Evolutionary conservation across 331 rosid genomes (phyloP).

Genomic region (Acacia concinna): DNA sequence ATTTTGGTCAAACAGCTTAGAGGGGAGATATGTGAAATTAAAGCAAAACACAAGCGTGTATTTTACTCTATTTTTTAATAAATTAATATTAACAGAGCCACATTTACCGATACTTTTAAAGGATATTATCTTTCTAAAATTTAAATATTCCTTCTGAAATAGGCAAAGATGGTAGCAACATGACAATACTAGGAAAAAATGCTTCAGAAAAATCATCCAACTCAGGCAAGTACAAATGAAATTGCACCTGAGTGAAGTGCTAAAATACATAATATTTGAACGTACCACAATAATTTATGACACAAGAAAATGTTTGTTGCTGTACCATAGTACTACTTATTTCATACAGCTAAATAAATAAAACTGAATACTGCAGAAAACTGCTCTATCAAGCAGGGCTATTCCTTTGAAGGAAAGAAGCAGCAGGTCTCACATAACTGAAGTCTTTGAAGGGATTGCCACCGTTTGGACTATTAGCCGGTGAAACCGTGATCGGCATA

Average conservation of each 20-base stretch:
- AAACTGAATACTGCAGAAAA: background rate
- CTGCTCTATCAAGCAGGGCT: slow-evolving; percentile 34
- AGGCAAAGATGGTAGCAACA: background rate
- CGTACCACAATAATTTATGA: too few relatives aligned
- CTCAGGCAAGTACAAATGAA: background rate
- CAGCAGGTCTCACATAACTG: slow-evolving; percentile 78
- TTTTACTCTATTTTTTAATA: background rate
- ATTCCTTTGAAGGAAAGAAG: slow-evolving; percentile 67
- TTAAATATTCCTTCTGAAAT: background rate
- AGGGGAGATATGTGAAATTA: too few relatives aligned
- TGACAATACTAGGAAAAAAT: background rate
- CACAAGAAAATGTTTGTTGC: slow-evolving; percentile 11
- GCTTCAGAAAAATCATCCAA: background rate
- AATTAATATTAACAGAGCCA: background rate
- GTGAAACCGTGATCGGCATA: slow-evolving; percentile 84
- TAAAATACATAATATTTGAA: background rate
- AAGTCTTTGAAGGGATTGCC: slow-evolving; percentile 80
- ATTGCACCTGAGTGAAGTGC: background rate
- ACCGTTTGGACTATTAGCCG: slow-evolving; percentile 78
- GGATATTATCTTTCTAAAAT: background rate
- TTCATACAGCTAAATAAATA: slow-evolving; percentile 20
- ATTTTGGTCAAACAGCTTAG: too few relatives aligned
- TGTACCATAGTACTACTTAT: background rate
- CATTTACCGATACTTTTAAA: background rate
- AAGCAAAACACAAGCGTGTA: too few relatives aligned